Conservation (phyloP, 352 stramenopile species). For the Globisporangium okanoganense region DNA sequence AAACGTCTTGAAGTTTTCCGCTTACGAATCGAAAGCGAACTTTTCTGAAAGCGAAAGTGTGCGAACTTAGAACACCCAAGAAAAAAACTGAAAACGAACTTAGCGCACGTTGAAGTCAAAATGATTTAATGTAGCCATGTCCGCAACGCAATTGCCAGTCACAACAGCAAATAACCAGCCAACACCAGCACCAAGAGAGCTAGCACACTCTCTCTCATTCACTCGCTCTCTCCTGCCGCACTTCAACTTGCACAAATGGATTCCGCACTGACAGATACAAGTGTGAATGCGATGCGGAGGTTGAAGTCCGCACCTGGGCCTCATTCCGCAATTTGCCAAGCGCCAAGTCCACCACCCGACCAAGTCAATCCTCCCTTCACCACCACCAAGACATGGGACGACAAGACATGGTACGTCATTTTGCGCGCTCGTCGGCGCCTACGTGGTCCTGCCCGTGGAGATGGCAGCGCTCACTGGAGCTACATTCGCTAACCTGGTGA, state of each 20-base stretch:
- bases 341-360: neutral
- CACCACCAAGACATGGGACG: neutral
- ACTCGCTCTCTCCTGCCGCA: neutral
- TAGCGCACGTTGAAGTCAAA: neutral
- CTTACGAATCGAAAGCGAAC: slow-evolving; percentile 7
- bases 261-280: neutral
- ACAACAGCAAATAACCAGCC: too few species aligned
- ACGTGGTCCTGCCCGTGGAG: neutral
- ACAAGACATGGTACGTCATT: neutral
- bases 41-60: neutral
- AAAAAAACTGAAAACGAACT: neutral
- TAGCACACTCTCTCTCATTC: neutral
- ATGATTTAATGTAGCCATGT: neutral
- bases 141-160: neutral
- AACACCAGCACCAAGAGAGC: neutral
- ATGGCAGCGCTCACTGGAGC: neutral
- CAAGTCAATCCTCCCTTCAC: too few species aligned
- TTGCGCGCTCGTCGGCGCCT: neutral
- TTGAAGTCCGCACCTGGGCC: neutral
- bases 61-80: neutral
- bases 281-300: neutral
- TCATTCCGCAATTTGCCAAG: neutral
- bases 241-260: neutral
- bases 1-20: neutral
- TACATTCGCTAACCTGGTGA: neutral